phyloP scores from a whole-genome alignment of 2,329 filamentous ascomycete genomes.

The Emergomyces orientalis region DNA sequence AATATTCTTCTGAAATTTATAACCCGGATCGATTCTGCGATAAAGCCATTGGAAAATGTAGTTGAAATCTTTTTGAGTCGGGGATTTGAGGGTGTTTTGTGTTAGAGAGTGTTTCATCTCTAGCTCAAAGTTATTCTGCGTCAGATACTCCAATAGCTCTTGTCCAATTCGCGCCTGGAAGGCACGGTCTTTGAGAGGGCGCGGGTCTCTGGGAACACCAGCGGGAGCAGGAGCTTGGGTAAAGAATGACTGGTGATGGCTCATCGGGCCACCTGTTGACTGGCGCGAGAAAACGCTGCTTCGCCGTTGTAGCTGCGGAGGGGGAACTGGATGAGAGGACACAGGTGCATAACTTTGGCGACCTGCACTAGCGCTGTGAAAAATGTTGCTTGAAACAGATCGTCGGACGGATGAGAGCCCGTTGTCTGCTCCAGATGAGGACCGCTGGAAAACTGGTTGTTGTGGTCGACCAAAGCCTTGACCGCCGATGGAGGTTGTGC shows the following conservation, averaged over 20 bases:
- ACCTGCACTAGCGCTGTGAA: conserved; percentile 48
- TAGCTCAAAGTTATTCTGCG: conserved; percentile 91
- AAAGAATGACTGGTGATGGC: conserved; percentile 81
- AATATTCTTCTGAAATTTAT: conserved; percentile 87
- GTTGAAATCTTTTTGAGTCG: conserved; percentile 97
- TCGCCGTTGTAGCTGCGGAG: conserved; percentile 48
- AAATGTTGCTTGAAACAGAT: conserved; percentile 62
- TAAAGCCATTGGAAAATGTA: conserved; percentile 98
- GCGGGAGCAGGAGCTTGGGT: conserved; percentile 73
- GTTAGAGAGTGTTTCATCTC: conserved; percentile 94
- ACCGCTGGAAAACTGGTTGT: conserved; percentile 78
- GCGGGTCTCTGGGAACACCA: conserved; percentile 74
- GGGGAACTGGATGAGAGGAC: conserved; percentile 38
- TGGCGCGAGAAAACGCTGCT: conserved; percentile 79
- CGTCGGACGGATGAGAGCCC: conserved; percentile 76
- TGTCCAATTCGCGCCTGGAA: conserved; percentile 77
- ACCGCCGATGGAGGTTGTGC: conserved; percentile 80
- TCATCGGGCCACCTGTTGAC: conserved; percentile 57
- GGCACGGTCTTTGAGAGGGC: conserved; percentile 69
- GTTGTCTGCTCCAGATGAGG: conserved; percentile 61
- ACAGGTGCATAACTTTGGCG: conserved; percentile 63
- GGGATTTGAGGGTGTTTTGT: conserved; percentile 81
- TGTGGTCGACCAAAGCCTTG: conserved; percentile 74
- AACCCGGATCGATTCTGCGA: conserved; percentile 85
- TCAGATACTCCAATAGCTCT: conserved; percentile 83